Base-by-base conservation (phyloP, 208 protist species). In the Phytomonas serpens region DNA sequence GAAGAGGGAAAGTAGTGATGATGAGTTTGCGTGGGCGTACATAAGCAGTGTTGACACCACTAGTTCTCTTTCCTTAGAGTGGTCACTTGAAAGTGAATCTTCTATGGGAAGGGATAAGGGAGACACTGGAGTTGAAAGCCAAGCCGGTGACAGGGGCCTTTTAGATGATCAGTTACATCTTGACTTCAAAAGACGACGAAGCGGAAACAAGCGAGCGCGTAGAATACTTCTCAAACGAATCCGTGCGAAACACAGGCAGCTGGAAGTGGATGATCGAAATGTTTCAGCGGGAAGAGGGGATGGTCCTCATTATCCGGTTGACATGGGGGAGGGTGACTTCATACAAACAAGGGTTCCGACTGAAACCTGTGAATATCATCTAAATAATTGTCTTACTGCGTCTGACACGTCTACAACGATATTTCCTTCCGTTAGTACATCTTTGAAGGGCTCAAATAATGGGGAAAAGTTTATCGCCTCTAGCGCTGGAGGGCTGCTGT, bases 171-270 rank as follows among this genome's bases (percentile, higher is more conserved):
- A 75, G 9, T 40, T 70, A 14, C 68, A 67, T 40, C 61, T 90
- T 40, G 80, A 85, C 42, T 82, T 75, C 62, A 79, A 81, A 65
- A 79, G 85, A 0, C 81, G 84, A 38, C 51, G 76, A 11, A 77
- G 77, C 29, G 75, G 75, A 5, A 72, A 75, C 51, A 52, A 61
- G 47, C 85, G 82, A 7, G 64, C 76, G 68, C 76, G 81, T 13
- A 81, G 73, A 61, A 87, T 90, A 29, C 37, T 87, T 47, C 73
- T 74, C 33, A 82, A 79, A 36, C 81, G 85, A 1, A 77, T 90
- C 33, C 81, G 77, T 42, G 83, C 75, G 31, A 72, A 79, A 36
- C 77, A 88, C 57, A 61, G 69, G n/a, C 38, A 66, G 19, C 16
- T 38, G 31, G 29, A 66, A 66, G 6, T 38, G 16, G 62, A 33